These are phyloP conservation scores for Lonicera japonica DNA, from an alignment of 129 eudicot genomes.

Conservation along the genomic window DNA sequence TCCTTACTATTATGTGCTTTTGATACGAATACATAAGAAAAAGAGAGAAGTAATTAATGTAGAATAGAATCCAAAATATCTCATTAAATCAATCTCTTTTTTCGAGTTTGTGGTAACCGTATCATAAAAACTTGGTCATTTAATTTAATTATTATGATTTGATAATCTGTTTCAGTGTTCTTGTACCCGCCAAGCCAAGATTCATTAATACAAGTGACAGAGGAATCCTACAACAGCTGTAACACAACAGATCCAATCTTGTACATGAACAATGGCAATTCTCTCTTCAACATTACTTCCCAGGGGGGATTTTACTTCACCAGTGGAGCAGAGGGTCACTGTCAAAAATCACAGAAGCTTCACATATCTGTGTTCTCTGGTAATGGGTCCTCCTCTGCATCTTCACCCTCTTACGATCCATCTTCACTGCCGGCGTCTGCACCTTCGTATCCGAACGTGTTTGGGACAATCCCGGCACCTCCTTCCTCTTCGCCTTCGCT, in stretches of 20 bases:
- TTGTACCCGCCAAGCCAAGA: constrained; percentile 96
- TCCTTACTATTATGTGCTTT: too few species aligned
- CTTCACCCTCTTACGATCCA: constrained; percentile 46
- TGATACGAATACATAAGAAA: too few species aligned
- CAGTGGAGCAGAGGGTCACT: constrained; percentile 73
- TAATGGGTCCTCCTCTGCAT: constrained; percentile 37
- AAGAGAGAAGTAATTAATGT: too few species aligned
- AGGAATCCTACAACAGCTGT: constrained; percentile 57
- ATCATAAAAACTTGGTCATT: constrained; percentile 1
- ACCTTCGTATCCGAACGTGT: constrained; percentile 66
- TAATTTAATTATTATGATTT: too few species aligned
- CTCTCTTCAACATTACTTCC: constrained; percentile 68
- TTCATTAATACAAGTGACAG: constrained; percentile 80
- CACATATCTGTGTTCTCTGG: constrained; percentile 36
- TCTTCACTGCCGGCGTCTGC: constrained; percentile 44
- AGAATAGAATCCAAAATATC: too few species aligned
- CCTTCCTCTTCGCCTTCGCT: constrained; percentile 32
- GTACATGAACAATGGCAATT: constrained; percentile 82
- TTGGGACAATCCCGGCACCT: constrained; percentile 72
- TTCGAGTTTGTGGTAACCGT: not conserved
- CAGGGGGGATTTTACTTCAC: constrained; percentile 80
- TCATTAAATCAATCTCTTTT: not conserved
- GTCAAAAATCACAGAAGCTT: constrained; percentile 69
- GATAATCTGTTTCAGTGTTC: constrained; percentile 83
- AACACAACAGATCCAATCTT: constrained; percentile 76